A percentile compares a stretch with the other conserved stretches of the same genome.
phyloP scores from a whole-genome alignment of 2,329 filamentous ascomycete genomes.

The Aspergillus neoniger region DNA sequence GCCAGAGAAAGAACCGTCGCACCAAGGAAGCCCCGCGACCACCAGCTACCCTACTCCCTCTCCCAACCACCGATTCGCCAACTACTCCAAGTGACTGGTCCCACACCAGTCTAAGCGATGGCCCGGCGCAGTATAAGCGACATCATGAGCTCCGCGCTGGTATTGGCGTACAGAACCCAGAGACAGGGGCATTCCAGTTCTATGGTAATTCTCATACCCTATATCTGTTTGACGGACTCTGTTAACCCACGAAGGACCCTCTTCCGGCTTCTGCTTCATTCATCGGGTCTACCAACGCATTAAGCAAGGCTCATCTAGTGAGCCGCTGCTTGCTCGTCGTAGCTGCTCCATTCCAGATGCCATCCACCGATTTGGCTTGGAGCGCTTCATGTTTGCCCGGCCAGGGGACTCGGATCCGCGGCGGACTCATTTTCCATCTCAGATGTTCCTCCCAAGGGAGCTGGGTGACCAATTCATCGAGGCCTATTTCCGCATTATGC shows the following conservation, averaged over 20 bases:
- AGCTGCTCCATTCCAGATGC: conserved; percentile 13
- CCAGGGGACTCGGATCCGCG: conserved; percentile 7
- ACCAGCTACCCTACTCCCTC: conserved; percentile 9
- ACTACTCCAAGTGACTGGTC: not conserved
- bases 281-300: conserved; percentile 21
- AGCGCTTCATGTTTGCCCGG: conserved; percentile 19
- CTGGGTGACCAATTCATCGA: conserved; percentile 16
- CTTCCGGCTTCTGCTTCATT: conserved; percentile 19
- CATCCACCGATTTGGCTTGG: conserved; percentile 16
- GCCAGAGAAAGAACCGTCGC: conserved; percentile 13
- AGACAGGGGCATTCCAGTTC: conserved; percentile 21
- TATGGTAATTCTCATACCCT: conserved; percentile 10
- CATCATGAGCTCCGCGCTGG: conserved; percentile 20
- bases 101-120: conserved; percentile 6
- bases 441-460: conserved; percentile 13
- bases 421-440: conserved; percentile 1
- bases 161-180: conserved; percentile 16
- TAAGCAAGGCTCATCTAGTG: conserved; percentile 2
- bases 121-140: conserved; percentile 17
- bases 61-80: conserved; percentile 11
- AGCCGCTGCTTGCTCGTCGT: conserved; percentile 11
- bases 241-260: conserved; percentile 16
- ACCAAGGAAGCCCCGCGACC: conserved; percentile 6
- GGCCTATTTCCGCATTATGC: conserved; percentile 17
- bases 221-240: not conserved